Percentiles rank a stretch among this genome's conserved stretches.
Evolutionary conservation across 352 stramenopile genomes (phyloP).

Genomic region (Pythium rhizo-oryzae): DNA sequence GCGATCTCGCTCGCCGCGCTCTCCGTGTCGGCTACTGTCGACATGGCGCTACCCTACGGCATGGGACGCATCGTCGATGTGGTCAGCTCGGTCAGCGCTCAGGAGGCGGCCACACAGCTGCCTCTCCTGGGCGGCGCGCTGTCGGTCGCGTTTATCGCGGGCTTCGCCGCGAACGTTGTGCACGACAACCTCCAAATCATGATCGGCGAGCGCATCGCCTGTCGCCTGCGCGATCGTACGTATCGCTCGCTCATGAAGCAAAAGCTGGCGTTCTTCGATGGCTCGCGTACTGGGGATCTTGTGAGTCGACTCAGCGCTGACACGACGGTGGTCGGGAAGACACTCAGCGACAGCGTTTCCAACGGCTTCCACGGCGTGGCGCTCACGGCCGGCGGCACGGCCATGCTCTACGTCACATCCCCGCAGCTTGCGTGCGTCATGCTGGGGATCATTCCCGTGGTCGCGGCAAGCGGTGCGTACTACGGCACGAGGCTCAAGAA

Average conservation of each 20-base stretch:
- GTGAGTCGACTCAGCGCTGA: constrained; percentile 91
- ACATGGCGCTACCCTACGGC: constrained; percentile 77
- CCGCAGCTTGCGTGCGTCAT: constrained; percentile 90
- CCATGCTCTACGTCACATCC: constrained; percentile 92
- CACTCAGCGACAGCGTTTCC: constrained; percentile 90
- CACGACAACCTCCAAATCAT: constrained; percentile 81
- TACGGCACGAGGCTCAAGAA: constrained; percentile 90
- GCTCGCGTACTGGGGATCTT: constrained; percentile 88
- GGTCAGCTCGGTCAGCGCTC: constrained; percentile 35
- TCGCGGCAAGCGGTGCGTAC: constrained; percentile 84
- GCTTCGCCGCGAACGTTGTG: constrained; percentile 70
- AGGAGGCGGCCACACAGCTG: constrained; percentile 43
- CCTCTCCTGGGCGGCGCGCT: constrained; percentile 57
- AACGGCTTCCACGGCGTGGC: constrained; percentile 74
- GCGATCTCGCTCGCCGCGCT: constrained; percentile 63
- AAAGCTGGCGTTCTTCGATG: constrained; percentile 93
- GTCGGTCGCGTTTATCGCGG: constrained; percentile 64
- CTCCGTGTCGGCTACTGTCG: constrained; percentile 66
- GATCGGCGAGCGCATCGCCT: constrained; percentile 87
- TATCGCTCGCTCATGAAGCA: constrained; percentile 84
- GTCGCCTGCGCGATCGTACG: constrained; percentile 71
- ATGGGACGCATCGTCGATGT: constrained; percentile 86
- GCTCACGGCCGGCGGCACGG: constrained; percentile 82
- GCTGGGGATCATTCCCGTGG: constrained; percentile 87
- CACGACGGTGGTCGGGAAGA: constrained; percentile 90